Conservation (phyloP, 306 rosid genomes). For the Neltuma alba region DNA sequence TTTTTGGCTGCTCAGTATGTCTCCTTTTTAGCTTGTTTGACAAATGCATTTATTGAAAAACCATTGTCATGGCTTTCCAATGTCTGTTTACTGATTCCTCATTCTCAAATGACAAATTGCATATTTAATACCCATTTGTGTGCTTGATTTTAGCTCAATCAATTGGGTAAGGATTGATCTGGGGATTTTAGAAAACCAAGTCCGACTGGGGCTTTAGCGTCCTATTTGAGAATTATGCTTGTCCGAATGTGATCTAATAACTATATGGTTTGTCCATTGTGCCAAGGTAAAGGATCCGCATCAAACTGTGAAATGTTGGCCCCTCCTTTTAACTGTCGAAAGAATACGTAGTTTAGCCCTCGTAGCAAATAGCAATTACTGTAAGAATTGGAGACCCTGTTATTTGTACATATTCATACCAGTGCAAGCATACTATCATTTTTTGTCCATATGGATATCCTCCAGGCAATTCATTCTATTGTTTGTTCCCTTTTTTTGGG, state of each 20-base stretch:
- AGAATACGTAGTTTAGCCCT: constrained; percentile 22
- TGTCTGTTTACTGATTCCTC: constrained; percentile 2
- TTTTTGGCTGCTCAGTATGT: constrained; percentile 24
- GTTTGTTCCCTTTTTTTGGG: not conserved
- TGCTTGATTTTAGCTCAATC: constrained; percentile 17
- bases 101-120: constrained; percentile 6
- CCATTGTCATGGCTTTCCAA: constrained; percentile 9
- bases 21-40: not conserved
- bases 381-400: constrained; percentile 11
- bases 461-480: not conserved
- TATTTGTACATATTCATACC: constrained; percentile 41
- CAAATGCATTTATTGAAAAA: constrained; percentile 4
- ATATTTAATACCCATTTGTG: not conserved
- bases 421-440: constrained; percentile 26
- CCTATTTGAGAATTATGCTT: constrained; percentile 30
- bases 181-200: constrained; percentile 13
- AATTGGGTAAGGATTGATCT: constrained; percentile 33
- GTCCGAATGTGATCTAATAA: constrained; percentile 8
- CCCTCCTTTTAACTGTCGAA: not conserved
- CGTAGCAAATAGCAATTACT: constrained; percentile 23
- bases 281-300: constrained; percentile 1
- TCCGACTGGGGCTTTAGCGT: not conserved
- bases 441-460: not conserved
- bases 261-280: constrained; percentile 7
- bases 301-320: constrained; percentile 28